Conservation (phyloP, 768 basidiomycete genomes). For the Phylloporus scabripes region DNA sequence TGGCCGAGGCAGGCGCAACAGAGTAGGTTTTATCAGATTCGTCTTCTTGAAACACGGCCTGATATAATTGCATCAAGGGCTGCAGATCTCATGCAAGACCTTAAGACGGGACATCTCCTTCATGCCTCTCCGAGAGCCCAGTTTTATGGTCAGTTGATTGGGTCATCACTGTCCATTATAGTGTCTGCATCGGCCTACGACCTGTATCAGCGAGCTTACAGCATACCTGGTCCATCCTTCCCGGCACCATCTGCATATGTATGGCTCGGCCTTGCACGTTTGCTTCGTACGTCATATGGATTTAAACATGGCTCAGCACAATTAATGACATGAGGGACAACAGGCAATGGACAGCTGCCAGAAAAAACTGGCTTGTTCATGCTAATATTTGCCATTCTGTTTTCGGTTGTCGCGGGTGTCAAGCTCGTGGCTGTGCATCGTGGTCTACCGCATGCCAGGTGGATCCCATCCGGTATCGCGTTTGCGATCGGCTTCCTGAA, state of each 20-base stretch:
- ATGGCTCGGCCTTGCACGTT: constrained; percentile 75
- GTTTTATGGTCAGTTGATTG: constrained; percentile 91
- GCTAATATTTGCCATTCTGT: constrained; percentile 67
- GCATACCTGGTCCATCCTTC: constrained; percentile 91
- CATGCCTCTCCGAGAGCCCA: constrained; percentile 89
- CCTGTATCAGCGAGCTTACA: constrained; percentile 82
- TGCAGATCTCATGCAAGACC: constrained; percentile 97
- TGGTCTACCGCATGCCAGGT: constrained; percentile 53
- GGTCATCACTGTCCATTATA: constrained; percentile 80
- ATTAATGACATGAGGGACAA: constrained; percentile 13
- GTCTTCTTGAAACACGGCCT: neutral
- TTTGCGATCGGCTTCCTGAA: constrained; percentile 97
- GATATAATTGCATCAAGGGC: constrained; percentile 46
- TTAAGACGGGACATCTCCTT: constrained; percentile 94
- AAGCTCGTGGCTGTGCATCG: constrained; percentile 57
- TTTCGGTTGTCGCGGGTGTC: constrained; percentile 57
- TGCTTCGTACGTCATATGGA: constrained; percentile 52
- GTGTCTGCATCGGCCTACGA: constrained; percentile 85
- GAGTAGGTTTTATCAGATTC: constrained; percentile 47
- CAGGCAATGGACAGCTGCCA: constrained; percentile 81
- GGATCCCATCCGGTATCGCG: constrained; percentile 89
- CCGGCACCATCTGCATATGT: constrained; percentile 94
- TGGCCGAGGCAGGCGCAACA: constrained; percentile 93
- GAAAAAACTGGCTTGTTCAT: constrained; percentile 72
- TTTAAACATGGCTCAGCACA: neutral